phyloP scores from a whole-genome alignment of 225 moss, liverwort and hornwort genomes.

The Physcomitrium patens region DNA sequence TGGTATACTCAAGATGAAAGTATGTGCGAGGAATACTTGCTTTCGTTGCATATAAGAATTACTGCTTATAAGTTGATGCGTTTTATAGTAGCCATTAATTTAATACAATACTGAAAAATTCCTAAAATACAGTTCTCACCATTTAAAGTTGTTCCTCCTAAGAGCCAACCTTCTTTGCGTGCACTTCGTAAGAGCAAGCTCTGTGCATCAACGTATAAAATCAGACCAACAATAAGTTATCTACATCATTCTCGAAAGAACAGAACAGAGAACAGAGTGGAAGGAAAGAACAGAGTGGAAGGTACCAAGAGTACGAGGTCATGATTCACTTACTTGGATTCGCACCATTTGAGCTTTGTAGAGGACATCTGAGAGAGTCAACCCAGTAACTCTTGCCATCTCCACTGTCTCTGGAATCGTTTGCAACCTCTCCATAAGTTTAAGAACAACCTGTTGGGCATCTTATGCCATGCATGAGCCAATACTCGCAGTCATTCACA shows the following conservation, averaged over 20 bases:
- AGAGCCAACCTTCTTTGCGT: slow-evolving; percentile 67
- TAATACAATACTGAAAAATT: not conserved
- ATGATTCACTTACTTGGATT: slow-evolving; percentile 56
- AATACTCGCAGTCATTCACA: slow-evolving; percentile 14
- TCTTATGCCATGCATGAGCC: slow-evolving; percentile 26
- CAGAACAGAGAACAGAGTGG: slow-evolving; percentile 10
- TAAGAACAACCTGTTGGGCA: slow-evolving; percentile 52
- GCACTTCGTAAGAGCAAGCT: slow-evolving; percentile 68
- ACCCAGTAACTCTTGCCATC: slow-evolving; percentile 70
- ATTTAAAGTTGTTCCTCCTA: slow-evolving; percentile 62
- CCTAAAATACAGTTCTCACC: slow-evolving; percentile 37
- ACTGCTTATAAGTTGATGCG: not conserved
- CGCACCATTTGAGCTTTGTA: slow-evolving; percentile 80
- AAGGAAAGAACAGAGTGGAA: slow-evolving; percentile 10
- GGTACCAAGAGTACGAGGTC: slow-evolving; percentile 19
- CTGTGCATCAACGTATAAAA: slow-evolving; percentile 35
- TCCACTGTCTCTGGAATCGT: slow-evolving; percentile 70
- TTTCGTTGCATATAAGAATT: not conserved
- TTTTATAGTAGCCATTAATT: not conserved
- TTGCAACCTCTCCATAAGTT: slow-evolving; percentile 68
- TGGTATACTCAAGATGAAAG: not conserved
- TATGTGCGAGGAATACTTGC: not conserved
- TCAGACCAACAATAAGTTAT: slow-evolving; percentile 16
- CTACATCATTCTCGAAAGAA: not conserved
- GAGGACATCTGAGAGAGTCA: slow-evolving; percentile 67